Evolutionary conservation across 1,139 yeast genomes (phyloP).

Genomic region (Yamadazyma atlantica): DNA sequence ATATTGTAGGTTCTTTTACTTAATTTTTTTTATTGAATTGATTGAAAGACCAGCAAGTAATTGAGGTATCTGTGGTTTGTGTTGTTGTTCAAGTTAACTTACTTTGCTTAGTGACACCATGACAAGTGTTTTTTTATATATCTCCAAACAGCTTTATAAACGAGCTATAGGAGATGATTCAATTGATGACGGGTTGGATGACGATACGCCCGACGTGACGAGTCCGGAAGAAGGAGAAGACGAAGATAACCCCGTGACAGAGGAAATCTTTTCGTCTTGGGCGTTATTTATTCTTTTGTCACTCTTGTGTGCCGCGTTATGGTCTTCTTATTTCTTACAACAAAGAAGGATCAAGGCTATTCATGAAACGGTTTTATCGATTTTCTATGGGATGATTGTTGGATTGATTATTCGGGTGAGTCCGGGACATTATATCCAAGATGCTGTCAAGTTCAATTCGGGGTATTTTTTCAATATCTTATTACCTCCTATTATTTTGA

Average conservation of each 20-base stretch:
- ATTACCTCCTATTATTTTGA: conserved; percentile 93
- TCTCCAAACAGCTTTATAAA: conserved; percentile 27
- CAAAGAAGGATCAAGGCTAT: conserved; percentile 90
- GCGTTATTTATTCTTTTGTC: conserved; percentile 85
- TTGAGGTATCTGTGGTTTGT: no score
- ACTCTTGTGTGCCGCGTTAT: conserved; percentile 80
- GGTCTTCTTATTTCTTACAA: conserved; percentile 93
- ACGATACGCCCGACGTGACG: conserved; percentile 48
- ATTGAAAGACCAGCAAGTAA: background rate
- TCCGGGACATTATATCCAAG: conserved; percentile 97
- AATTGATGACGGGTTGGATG: conserved; percentile 26
- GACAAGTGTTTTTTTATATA: conserved; percentile 28
- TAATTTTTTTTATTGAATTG: background rate
- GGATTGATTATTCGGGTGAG: conserved; percentile 85
- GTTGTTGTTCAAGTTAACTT: background rate
- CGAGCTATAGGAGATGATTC: conserved; percentile 28
- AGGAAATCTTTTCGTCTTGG: conserved; percentile 96
- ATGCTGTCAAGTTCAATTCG: conserved; percentile 92
- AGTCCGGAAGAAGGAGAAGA: conserved; percentile 61
- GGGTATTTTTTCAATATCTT: conserved; percentile 91
- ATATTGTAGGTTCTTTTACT: no score
- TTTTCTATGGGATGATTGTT: conserved; percentile 94
- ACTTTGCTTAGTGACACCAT: conserved; percentile 11
- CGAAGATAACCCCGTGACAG: conserved; percentile 86
- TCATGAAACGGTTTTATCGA: conserved; percentile 94